Conservation (phyloP, 768 basidiomycete genomes). For the Paxillus rubicundulus region DNA sequence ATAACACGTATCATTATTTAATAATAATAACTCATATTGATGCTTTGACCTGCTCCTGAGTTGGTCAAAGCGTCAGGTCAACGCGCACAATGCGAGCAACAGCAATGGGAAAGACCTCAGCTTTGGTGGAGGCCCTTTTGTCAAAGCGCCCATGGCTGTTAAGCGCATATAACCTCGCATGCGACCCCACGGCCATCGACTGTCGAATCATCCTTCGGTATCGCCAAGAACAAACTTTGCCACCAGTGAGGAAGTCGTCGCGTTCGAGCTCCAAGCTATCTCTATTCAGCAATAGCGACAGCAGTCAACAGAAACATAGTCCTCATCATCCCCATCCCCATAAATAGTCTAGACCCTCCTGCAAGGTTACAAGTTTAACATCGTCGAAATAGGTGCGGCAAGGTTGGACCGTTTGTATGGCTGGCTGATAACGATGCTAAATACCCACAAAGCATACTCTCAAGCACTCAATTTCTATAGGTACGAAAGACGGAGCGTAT, state of each 20-base stretch:
- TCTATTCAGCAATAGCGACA: background rate
- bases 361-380: too few relatives aligned
- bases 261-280: background rate
- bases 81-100: conserved; percentile 1
- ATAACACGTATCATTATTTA: background rate
- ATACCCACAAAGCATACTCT: too few relatives aligned
- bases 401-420: too few relatives aligned
- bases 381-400: too few relatives aligned
- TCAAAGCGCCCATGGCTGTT: background rate
- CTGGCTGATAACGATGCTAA: too few relatives aligned
- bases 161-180: background rate
- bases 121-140: background rate
- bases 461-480: too few relatives aligned
- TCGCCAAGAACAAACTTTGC: background rate
- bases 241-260: background rate
- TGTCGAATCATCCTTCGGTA: too few relatives aligned
- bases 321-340: background rate
- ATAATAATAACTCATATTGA: background rate
- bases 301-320: background rate
- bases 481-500: too few relatives aligned
- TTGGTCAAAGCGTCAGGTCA: conserved; percentile 3
- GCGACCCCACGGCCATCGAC: too few relatives aligned
- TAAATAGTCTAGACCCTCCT: too few relatives aligned
- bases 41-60: background rate
- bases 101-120: background rate